Evolutionary conservation across 148 eudicot genomes (phyloP).

Genomic region (Spergularia bocconei): DNA sequence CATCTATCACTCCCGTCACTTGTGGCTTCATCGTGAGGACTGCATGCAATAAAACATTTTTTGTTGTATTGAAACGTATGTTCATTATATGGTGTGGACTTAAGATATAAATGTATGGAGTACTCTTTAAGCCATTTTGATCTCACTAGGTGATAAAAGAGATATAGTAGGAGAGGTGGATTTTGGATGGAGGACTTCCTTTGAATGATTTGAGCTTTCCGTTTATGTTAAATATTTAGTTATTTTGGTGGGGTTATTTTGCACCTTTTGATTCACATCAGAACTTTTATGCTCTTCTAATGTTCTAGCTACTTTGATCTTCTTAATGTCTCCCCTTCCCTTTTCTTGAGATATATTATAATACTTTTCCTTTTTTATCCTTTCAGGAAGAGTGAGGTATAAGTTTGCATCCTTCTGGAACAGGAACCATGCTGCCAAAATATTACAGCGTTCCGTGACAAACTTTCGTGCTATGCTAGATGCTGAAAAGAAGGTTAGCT

Average conservation of each 20-base stretch:
- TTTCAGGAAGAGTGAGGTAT: slow-evolving; percentile 93
- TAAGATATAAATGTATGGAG: too few species aligned
- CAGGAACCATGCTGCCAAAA: slow-evolving; percentile 70
- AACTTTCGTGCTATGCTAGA: slow-evolving; percentile 66
- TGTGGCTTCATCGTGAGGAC: not conserved
- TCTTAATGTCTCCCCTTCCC: not conserved
- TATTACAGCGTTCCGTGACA: slow-evolving; percentile 64
- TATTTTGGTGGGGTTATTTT: not conserved
- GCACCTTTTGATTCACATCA: not conserved
- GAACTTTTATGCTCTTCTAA: not conserved
- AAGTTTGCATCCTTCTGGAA: slow-evolving; percentile 99
- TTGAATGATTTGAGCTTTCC: not conserved
- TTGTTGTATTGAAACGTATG: too few species aligned
- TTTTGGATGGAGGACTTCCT: not conserved
- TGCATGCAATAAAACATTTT: not conserved
- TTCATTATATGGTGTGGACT: too few species aligned
- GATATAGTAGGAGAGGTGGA: too few species aligned
- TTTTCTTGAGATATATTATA: not conserved
- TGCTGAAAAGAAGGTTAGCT: slow-evolving; percentile 83
- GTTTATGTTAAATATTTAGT: not conserved
- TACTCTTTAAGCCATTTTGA: too few species aligned
- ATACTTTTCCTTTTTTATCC: slow-evolving; percentile 1
- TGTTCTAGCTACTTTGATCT: not conserved
- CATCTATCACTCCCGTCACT: not conserved
- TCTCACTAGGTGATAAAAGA: too few species aligned